phyloP scores from a whole-genome alignment of 306 rosid species.

The Begonia loranthoides region DNA sequence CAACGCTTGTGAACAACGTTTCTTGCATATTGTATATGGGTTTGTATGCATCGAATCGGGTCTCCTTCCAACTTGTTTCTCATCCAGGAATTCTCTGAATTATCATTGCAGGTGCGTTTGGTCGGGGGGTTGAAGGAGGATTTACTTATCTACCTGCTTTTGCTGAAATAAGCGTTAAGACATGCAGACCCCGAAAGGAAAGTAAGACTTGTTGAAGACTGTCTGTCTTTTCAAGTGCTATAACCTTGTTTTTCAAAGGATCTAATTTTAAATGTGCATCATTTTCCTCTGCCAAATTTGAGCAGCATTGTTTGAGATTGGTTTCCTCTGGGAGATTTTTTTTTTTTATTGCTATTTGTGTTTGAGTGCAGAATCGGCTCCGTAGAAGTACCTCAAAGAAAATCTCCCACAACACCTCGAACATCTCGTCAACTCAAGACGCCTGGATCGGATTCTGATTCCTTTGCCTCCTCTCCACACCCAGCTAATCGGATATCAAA shows the following conservation, averaged over 20 bases:
- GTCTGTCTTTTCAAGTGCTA: too few relatives aligned
- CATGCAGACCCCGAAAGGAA: slow-evolving; percentile 67
- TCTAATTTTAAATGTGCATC: background rate
- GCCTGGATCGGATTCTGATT: slow-evolving; percentile 30
- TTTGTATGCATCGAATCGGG: slow-evolving; percentile 20
- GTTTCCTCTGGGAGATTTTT: background rate
- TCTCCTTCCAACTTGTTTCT: background rate
- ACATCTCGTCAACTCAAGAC: slow-evolving; percentile 35
- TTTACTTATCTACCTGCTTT: slow-evolving; percentile 14
- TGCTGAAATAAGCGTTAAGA: slow-evolving; percentile 12
- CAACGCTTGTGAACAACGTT: slow-evolving; percentile 47
- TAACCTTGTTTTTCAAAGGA: too few relatives aligned
- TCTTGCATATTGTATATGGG: slow-evolving; percentile 45
- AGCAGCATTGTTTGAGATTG: background rate
- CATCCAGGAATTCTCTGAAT: slow-evolving; percentile 7
- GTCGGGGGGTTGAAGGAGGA: slow-evolving; percentile 6
- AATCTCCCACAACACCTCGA: slow-evolving; percentile 47
- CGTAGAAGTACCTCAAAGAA: slow-evolving; percentile 47
- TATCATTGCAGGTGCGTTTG: slow-evolving; percentile 34
- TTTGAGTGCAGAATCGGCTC: slow-evolving; percentile 35
- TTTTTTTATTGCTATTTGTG: background rate
- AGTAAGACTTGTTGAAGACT: background rate
- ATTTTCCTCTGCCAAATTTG: background rate
- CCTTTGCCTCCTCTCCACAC: slow-evolving; percentile 31
- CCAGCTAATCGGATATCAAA: slow-evolving; percentile 41